phyloP scores from a whole-genome alignment of 2,329 filamentous ascomycete genomes.

The Sporothrix brasiliensis region DNA sequence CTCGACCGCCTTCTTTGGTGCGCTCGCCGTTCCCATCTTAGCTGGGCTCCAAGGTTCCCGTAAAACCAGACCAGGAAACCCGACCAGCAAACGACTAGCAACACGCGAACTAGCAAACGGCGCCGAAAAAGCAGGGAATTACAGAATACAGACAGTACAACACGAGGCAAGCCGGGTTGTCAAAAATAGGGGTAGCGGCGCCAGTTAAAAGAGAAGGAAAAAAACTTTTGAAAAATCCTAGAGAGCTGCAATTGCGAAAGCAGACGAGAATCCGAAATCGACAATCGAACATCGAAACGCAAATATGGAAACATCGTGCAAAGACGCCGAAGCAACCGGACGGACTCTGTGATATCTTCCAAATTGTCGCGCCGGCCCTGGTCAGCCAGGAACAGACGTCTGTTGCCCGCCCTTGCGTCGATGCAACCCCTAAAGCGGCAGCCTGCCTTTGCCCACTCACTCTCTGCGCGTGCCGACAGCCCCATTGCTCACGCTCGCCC shows the following conservation, averaged over 20 bases:
- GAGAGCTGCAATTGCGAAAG: not conserved
- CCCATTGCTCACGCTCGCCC: not conserved
- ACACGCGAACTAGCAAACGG: slow-evolving; percentile 13
- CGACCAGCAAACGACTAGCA: not conserved
- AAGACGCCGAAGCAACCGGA: not conserved
- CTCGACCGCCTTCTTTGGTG: not conserved
- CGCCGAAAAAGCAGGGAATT: slow-evolving; percentile 1
- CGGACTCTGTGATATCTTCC: not conserved
- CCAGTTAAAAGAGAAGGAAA: not conserved
- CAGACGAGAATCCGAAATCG: not conserved
- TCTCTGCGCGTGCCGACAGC: not conserved
- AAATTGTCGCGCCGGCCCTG: slow-evolving; percentile 2
- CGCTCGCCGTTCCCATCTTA: not conserved
- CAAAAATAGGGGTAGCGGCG: not conserved
- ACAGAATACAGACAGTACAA: not conserved
- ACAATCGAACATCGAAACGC: not conserved
- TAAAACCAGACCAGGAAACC: slow-evolving; percentile 19
- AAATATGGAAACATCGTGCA: not conserved
- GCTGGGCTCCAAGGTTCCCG: not conserved
- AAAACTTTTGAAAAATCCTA: not conserved
- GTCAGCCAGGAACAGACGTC: slow-evolving; percentile 21
- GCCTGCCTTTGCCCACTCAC: not conserved
- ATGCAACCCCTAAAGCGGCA: slow-evolving; percentile 9
- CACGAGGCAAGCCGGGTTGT: not conserved
- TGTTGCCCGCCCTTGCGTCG: slow-evolving; percentile 19